Evolutionary conservation across 345 rosid genomes (phyloP), one percentile per base, ranked within the genome.

Genomic region (Barbarea vulgaris): DNA sequence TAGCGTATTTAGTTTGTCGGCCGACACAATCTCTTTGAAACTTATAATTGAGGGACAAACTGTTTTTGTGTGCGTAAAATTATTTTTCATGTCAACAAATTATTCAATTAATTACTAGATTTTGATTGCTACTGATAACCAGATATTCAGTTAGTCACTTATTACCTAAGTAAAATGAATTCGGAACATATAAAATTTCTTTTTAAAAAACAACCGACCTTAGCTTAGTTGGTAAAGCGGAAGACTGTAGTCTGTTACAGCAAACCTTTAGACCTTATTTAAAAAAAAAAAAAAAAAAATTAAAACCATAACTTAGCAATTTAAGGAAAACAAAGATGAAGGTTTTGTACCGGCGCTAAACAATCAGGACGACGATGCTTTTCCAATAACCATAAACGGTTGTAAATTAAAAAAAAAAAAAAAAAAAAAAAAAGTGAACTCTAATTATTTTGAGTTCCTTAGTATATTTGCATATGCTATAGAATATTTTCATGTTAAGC

Each of bases 401-500:
- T n/a, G n/a, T n/a, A 52, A 3, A 24, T 22, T 12, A 12, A 4
- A 52, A 24, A 25, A 4, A 6, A 11, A 22, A 21, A 7, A 12
- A 37, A 3, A 12, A 1, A 22, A 19, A 7, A 0, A 41, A 8
- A 41, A 4, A 22, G 19, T 9, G 3, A 21, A 62, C 41, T 21
- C 0, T 60, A 54, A 55, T 55, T 15, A 53, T 53, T 24, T 56
- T 3, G 51, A 22, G 14, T 25, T 14, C 18, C 18, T 21, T 13
- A n/a, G 59, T 34, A 7, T 72, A 61, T 61, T 62, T 73, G 77
- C 70, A 73, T 73, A 73, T 64, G 77, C 15, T 6, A 64, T 64
- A 71, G 77, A 73, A 73, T 73, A 64, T 54, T 73, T 42, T 64
- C 64, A 73, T 54, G 77, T 54, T 64, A 73, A 42, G 14, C 6